phyloP scores from a whole-genome alignment of 2,329 filamentous ascomycete genomes.

The Sclerotinia borealis region DNA sequence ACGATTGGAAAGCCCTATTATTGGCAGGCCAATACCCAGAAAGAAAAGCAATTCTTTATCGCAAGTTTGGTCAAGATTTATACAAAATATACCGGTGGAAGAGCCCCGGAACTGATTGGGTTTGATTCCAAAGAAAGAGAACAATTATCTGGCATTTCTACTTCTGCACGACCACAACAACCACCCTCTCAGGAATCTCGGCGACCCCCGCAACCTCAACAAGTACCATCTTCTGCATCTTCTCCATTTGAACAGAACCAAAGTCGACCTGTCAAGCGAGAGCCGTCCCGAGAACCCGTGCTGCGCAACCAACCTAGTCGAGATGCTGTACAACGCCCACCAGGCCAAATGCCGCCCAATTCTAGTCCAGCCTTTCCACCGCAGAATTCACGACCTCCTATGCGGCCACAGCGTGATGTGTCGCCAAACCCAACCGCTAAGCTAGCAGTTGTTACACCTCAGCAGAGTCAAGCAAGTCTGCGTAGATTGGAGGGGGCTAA shows the following conservation, averaged over 20 bases:
- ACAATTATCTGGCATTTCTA: slow-evolving; percentile 56
- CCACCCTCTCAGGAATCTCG: slow-evolving; percentile 16
- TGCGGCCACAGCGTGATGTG: slow-evolving; percentile 25
- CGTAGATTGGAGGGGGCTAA: slow-evolving; percentile 27
- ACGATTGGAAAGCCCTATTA: slow-evolving; percentile 93
- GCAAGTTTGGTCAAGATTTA: slow-evolving; percentile 94
- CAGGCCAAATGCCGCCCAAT: slow-evolving; percentile 13
- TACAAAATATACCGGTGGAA: slow-evolving; percentile 89
- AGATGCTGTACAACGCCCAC: slow-evolving; percentile 28
- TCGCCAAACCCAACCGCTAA: slow-evolving; percentile 28
- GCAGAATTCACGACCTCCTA: slow-evolving; percentile 24
- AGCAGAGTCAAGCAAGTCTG: slow-evolving; percentile 22
- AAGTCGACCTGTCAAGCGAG: slow-evolving; percentile 22
- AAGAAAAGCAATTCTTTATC: slow-evolving; percentile 99
- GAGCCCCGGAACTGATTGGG: slow-evolving; percentile 68
- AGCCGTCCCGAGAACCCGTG: slow-evolving; percentile 26
- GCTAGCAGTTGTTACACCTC: slow-evolving; percentile 16
- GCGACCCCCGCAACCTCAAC: slow-evolving; percentile 18
- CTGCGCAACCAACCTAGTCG: slow-evolving; percentile 26
- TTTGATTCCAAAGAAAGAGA: slow-evolving; percentile 79
- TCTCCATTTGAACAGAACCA: slow-evolving; percentile 24
- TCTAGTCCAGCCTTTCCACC: slow-evolving; percentile 21
- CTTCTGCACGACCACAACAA: slow-evolving; percentile 19
- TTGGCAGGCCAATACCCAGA: slow-evolving; percentile 87
- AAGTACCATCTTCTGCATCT: slow-evolving; percentile 17